A percentile compares a stretch with the other conserved stretches of the same genome.
phyloP scores from a whole-genome alignment of 129 eudicot genomes.

The Dittrichia graveolens region DNA sequence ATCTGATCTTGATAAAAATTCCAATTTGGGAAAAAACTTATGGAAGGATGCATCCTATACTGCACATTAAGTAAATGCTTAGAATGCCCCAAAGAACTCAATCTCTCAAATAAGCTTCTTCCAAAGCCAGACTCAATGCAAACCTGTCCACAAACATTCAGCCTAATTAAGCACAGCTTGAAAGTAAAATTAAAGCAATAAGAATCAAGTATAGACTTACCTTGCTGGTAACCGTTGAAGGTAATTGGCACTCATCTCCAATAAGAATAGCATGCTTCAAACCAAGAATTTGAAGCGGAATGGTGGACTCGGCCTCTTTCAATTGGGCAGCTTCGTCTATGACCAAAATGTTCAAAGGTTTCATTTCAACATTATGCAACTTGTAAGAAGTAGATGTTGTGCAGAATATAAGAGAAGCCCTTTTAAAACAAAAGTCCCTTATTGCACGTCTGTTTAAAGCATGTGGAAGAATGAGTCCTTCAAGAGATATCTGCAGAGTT shows the following conservation, averaged over 20 bases:
- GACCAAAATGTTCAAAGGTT: constrained; percentile 40
- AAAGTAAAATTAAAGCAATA: background rate
- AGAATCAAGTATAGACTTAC: constrained; percentile 25
- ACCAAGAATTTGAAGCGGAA: constrained; percentile 53
- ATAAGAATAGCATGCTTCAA: constrained; percentile 49
- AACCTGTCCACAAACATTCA: constrained; percentile 27
- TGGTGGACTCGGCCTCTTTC: constrained; percentile 51
- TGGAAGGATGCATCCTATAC: constrained; percentile 60
- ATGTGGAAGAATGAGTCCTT: constrained; percentile 42
- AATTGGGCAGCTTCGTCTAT: constrained; percentile 62
- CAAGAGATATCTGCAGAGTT: constrained; percentile 45
- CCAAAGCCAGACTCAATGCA: constrained; percentile 47
- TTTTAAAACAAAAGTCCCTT: constrained; percentile 48
- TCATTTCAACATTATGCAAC: constrained; percentile 37
- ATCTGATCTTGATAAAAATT: constrained; percentile 44
- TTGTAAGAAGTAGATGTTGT: constrained; percentile 61
- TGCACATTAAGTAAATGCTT: constrained; percentile 50
- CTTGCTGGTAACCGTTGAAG: constrained; percentile 51
- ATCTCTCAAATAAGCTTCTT: constrained; percentile 51
- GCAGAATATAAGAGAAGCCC: constrained; percentile 64
- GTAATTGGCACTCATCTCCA: constrained; percentile 61
- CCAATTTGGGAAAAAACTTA: constrained; percentile 49
- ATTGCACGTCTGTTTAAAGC: constrained; percentile 20
- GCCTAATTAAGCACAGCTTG: background rate
- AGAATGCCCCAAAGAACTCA: constrained; percentile 46